Percentiles rank a stretch among this genome's conserved stretches.
Conservation (phyloP, 106 monocot genomes). For the Dendrobium nobile region DNA sequence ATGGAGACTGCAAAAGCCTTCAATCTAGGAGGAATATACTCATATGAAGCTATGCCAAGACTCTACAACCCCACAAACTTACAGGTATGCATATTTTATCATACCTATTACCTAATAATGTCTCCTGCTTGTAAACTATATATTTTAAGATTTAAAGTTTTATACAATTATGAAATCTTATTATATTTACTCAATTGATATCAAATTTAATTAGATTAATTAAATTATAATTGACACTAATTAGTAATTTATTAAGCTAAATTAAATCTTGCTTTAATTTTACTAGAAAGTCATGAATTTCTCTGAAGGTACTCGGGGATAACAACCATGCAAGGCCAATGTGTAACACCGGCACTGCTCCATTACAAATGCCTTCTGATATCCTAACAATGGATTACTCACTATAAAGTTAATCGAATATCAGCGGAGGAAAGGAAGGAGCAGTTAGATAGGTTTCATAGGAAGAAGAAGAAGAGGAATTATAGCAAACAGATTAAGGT, state of each 20-base stretch:
- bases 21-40: constrained; percentile 5
- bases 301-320: constrained; percentile 28
- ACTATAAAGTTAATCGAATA: constrained; percentile 44
- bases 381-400: constrained; percentile 37
- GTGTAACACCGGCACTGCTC: constrained; percentile 15
- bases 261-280: too few relatives aligned
- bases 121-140: too few relatives aligned
- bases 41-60: constrained; percentile 15
- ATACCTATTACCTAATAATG: too few relatives aligned
- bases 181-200: not conserved
- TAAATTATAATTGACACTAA: too few relatives aligned
- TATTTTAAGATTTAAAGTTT: too few relatives aligned
- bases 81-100: constrained; percentile 26
- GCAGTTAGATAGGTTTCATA: constrained; percentile 68
- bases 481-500: constrained; percentile 98
- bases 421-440: constrained; percentile 64
- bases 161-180: too few relatives aligned
- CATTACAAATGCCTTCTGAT: constrained; percentile 16
- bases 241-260: too few relatives aligned
- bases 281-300: not conserved
- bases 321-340: too few relatives aligned
- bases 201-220: too few relatives aligned
- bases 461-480: constrained; percentile 71
- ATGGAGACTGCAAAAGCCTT: not conserved
- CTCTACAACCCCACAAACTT: constrained; percentile 40